phyloP scores from a whole-genome alignment of 2,329 filamentous ascomycete genomes.

The Coleophoma eucalyptorum region DNA sequence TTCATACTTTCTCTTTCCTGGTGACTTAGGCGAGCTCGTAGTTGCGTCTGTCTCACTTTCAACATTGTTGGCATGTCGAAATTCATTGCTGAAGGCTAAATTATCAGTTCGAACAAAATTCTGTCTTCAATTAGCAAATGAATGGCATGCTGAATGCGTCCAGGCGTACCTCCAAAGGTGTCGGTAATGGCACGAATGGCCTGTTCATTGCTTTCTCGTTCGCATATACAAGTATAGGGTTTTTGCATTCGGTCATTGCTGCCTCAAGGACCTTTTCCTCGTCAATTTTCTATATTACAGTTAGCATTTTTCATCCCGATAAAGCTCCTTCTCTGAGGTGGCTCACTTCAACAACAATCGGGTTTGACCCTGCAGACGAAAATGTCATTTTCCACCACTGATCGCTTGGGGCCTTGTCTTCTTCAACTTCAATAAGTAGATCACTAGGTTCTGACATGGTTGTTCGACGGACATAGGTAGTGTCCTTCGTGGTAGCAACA shows the following conservation, averaged over 20 bases:
- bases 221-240: conserved; percentile 48
- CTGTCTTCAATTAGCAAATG: conserved; percentile 5
- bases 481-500: conserved; percentile 40
- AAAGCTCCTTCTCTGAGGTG: not conserved
- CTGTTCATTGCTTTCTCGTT: conserved; percentile 42
- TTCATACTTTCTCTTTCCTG: conserved; percentile 6
- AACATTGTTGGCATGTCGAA: not conserved
- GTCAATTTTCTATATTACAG: conserved; percentile 38
- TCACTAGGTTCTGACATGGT: conserved; percentile 38
- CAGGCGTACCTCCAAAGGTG: conserved; percentile 30
- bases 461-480: conserved; percentile 47
- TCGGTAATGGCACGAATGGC: conserved; percentile 32
- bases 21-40: conserved; percentile 1
- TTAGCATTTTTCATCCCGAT: not conserved
- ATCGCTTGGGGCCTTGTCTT: conserved; percentile 27
- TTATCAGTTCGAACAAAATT: conserved; percentile 15
- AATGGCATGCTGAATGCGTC: not conserved
- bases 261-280: conserved; percentile 40
- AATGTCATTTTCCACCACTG: conserved; percentile 56
- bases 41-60: not conserved
- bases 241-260: conserved; percentile 44
- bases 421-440: conserved; percentile 28
- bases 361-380: conserved; percentile 31
- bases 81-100: conserved; percentile 2
- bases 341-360: conserved; percentile 46